These are phyloP conservation scores for Arthrinium phaeospermum DNA, from an alignment of 2,329 filamentous ascomycete genomes.

Conservation along the genomic window DNA sequence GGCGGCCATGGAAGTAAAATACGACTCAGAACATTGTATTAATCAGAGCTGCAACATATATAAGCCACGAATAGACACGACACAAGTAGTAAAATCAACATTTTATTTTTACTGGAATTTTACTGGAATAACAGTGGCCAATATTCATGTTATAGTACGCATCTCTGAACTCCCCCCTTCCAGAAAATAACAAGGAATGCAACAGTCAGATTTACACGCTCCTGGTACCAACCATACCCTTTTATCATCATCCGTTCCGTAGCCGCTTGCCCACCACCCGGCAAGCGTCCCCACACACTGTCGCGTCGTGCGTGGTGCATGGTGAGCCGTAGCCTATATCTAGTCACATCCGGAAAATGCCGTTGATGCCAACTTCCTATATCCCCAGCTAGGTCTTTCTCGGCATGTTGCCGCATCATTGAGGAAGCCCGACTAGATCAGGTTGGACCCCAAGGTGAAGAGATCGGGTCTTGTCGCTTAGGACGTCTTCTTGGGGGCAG, in stretches of 20 bases:
- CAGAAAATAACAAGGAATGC: background rate
- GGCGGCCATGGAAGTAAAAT: background rate
- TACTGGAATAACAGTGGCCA: slow-evolving; percentile 2
- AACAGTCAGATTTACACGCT: slow-evolving; percentile 6
- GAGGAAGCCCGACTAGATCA: background rate
- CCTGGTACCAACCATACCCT: slow-evolving; percentile 14
- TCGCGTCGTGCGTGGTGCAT: background rate
- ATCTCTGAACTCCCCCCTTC: background rate
- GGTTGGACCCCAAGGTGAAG: background rate
- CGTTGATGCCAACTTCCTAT: background rate
- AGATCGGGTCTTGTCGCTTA: slow-evolving; percentile 40
- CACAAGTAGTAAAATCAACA: background rate
- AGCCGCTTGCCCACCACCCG: background rate
- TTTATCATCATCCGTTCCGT: slow-evolving; percentile 3
- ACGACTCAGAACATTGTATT: background rate
- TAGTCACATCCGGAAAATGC: background rate
- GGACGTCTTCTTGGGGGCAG: slow-evolving; percentile 69
- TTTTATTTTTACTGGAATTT: slow-evolving; percentile 10
- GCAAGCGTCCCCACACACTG: background rate
- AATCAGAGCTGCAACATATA: background rate
- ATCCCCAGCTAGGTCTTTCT: slow-evolving; percentile 1
- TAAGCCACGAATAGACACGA: background rate
- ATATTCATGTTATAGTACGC: slow-evolving; percentile 11
- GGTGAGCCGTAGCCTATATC: background rate
- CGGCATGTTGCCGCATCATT: slow-evolving; percentile 13